Conservation (phyloP, 23 red algal genomes). For the Gracilaria caudata region DNA sequence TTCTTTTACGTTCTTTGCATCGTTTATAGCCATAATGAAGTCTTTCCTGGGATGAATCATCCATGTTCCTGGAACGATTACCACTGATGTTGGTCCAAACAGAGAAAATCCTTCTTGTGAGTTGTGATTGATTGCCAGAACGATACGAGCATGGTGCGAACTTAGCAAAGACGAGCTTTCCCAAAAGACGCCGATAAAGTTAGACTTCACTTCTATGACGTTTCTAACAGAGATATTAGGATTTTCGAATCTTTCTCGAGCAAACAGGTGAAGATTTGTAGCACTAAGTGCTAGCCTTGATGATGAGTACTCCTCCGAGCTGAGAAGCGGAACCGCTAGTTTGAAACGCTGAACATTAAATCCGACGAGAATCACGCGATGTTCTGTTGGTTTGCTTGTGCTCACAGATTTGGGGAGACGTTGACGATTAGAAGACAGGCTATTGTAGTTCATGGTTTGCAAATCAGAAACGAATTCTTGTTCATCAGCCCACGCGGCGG, state of each 20-base stretch:
- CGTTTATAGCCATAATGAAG: conserved; percentile 44
- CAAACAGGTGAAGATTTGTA: conserved; percentile 57
- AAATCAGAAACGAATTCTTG: conserved; percentile 66
- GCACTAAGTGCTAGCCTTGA: conserved; percentile 54
- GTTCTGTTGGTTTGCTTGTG: conserved; percentile 14
- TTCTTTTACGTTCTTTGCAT: conserved; percentile 53
- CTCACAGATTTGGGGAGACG: conserved; percentile 18
- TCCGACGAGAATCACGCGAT: conserved; percentile 41
- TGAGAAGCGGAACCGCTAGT: conserved; percentile 48
- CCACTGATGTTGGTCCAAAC: conserved; percentile 40
- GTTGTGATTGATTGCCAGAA: conserved; percentile 40
- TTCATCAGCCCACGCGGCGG: conserved; percentile 66
- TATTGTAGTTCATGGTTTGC: conserved; percentile 51
- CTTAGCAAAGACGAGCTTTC: conserved; percentile 44
- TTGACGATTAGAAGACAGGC: conserved; percentile 19
- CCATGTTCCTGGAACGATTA: conserved; percentile 61
- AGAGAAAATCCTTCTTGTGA: conserved; percentile 14
- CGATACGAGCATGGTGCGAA: conserved; percentile 52
- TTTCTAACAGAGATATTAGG: conserved; percentile 16
- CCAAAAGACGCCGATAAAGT: conserved; percentile 72
- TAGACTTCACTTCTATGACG: conserved; percentile 52
- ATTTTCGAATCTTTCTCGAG: conserved; percentile 43
- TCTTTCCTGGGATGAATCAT: conserved; percentile 63
- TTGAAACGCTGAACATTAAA: conserved; percentile 65
- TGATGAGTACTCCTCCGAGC: conserved; percentile 48